phyloP scores from a whole-genome alignment of 192 early-diverging fungal species.

The Dissophora ornata region DNA sequence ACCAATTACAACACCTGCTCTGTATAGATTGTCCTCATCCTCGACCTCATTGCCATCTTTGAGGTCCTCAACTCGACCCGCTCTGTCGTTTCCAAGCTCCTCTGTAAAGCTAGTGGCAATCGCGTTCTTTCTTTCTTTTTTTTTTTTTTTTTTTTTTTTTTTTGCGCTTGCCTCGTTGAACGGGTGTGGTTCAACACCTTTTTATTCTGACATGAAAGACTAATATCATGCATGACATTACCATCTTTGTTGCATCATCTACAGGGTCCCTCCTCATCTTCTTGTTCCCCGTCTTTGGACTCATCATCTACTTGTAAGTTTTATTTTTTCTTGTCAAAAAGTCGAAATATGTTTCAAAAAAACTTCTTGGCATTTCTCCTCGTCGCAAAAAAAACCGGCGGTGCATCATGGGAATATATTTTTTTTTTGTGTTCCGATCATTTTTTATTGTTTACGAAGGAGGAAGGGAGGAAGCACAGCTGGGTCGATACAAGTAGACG shows the following conservation, averaged over 20 bases:
- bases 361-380: too few relatives aligned
- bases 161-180: not conserved
- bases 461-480: too few relatives aligned
- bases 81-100: constrained; percentile 57
- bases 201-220: too few relatives aligned
- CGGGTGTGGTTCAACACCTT: too few relatives aligned
- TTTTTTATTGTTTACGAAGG: too few relatives aligned
- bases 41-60: constrained; percentile 69
- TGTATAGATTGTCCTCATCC: constrained; percentile 59
- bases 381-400: too few relatives aligned
- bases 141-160: not conserved
- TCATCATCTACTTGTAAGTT: constrained; percentile 72
- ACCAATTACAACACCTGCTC: not conserved
- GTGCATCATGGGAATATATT: too few relatives aligned
- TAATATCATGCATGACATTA: too few relatives aligned
- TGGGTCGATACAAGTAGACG: too few relatives aligned
- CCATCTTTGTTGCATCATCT: not conserved
- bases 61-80: constrained; percentile 66
- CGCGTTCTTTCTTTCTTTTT: not conserved
- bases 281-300: constrained; percentile 68
- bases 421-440: too few relatives aligned
- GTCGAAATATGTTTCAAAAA: too few relatives aligned
- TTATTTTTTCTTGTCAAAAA: not conserved
- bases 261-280: constrained; percentile 66
- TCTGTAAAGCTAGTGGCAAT: constrained; percentile 54